Evolutionary conservation across 371 early-diverging fungal species (phyloP).

Genomic region (Aphelidium insulamus): DNA sequence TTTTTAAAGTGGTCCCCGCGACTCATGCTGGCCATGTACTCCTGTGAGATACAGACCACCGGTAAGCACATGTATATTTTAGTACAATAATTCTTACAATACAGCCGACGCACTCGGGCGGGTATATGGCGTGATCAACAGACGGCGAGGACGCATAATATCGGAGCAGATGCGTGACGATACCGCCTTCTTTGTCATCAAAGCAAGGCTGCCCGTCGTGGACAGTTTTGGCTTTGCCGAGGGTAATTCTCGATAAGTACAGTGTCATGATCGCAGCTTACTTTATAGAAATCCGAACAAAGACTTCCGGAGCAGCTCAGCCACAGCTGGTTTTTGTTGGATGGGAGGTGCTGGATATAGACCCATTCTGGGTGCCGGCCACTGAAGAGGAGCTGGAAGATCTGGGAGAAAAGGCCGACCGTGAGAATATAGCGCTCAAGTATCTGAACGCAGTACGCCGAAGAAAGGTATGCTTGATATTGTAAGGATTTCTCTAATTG

Average conservation of each 20-base stretch:
- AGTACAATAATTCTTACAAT: constrained; percentile 1
- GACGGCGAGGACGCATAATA: constrained; percentile 63
- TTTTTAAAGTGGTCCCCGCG: constrained; percentile 88
- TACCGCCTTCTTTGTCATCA: constrained; percentile 80
- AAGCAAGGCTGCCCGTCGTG: constrained; percentile 78
- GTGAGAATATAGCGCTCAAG: constrained; percentile 80
- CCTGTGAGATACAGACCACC: constrained; percentile 82
- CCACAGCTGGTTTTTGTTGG: constrained; percentile 83
- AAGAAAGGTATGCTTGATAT: constrained; percentile 45
- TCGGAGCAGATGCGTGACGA: constrained; percentile 89
- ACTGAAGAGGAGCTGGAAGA: constrained; percentile 94
- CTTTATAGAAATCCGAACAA: constrained; percentile 63
- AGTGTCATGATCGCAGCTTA: constrained; percentile 1
- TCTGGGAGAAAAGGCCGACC: constrained; percentile 83
- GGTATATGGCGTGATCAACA: constrained; percentile 77
- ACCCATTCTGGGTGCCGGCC: constrained; percentile 96
- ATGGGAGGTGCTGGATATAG: constrained; percentile 71
- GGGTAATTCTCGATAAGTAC: constrained; percentile 18
- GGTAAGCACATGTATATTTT: constrained; percentile 12
- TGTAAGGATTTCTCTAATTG: not conserved
- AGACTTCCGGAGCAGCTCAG: constrained; percentile 80
- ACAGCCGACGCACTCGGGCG: constrained; percentile 76
- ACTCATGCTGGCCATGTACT: constrained; percentile 79
- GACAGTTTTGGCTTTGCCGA: constrained; percentile 98
- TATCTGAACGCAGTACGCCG: constrained; percentile 87